Base-by-base conservation (phyloP, 345 rosid species). In the Dimocarpus longan region DNA sequence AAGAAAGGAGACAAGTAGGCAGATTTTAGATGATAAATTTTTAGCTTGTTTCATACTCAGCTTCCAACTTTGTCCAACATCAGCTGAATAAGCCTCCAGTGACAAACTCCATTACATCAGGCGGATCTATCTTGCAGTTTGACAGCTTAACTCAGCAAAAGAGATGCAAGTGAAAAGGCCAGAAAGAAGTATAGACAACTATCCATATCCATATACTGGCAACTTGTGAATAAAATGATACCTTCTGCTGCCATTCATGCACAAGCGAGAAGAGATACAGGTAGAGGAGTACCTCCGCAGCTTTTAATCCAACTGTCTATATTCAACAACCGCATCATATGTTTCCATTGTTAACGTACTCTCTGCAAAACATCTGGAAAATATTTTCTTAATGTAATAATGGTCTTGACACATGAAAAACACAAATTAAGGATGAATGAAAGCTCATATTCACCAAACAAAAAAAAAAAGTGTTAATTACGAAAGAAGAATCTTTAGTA, bases 321-420 rank as follows among this genome's bases (percentile, higher is more conserved):
- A 92, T 63, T 85, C 85, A 32, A 88, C 88, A 71, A 94, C 96
- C 16, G 82, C 76, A 74, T 94, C 97, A 70, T 91, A 93, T 0
- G 96, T 77, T 78, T 94, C 98, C 89, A 90, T 85, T 6, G 85
- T 78, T 12, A 93, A 87, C 0, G 82, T 81, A 78, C 89, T 85
- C 83, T 82, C 90, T 32, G 92, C 92, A 68, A 87, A 91, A 85
- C 94, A 90, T 84, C 94, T 91, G 78, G 26, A 73, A 44, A 0
- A 48, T 19, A 75, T 74, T 68, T 60, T 69, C 74, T 70, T 42
- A 52, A 68, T 70, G 70, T 43, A 75, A 59, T n/a, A 50, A 44
- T n/a, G 26, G 16, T 76, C 65, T 46, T 43, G 63, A 74, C 15
- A 22, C 63, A 48, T 16, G 32, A 12, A 28, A 3, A 73, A 50